phyloP scores from a whole-genome alignment of 371 early-diverging fungal genomes.

The Smittium mucronatum region DNA sequence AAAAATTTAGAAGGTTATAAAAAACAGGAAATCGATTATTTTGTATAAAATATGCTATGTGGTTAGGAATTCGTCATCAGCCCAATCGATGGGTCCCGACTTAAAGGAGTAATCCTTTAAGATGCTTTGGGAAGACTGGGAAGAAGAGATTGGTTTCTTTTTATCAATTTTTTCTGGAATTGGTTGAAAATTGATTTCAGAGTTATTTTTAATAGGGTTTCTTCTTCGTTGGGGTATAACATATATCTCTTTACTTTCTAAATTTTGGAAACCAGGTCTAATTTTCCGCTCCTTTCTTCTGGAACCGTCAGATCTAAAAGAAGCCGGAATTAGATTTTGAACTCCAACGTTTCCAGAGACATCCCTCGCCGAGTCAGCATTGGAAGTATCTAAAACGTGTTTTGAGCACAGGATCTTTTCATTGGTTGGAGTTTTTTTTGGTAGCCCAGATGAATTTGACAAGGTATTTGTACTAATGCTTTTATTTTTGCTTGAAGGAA shows the following conservation, averaged over 20 bases:
- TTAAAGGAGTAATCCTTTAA: not conserved
- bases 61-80: not conserved
- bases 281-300: constrained; percentile 5
- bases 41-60: too few relatives aligned
- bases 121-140: not conserved
- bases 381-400: too few relatives aligned
- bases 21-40: too few relatives aligned
- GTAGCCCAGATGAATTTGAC: too few relatives aligned
- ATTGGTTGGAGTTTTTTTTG: too few relatives aligned
- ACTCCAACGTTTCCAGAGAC: too few relatives aligned
- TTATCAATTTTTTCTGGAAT: not conserved
- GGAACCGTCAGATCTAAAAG: constrained; percentile 6
- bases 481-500: too few relatives aligned
- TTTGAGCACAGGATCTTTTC: too few relatives aligned
- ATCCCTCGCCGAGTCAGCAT: too few relatives aligned
- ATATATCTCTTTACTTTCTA: constrained; percentile 4
- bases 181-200: not conserved
- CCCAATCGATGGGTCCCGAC: not conserved
- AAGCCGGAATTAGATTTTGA: constrained; percentile 1
- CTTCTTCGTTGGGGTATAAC: not conserved
- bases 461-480: too few relatives aligned
- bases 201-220: not conserved
- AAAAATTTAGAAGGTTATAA: too few relatives aligned
- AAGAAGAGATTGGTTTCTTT: not conserved
- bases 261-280: not conserved